A percentile compares a stretch with the other conserved stretches of the same genome.
Evolutionary conservation across 208 protist genomes (phyloP).

Genomic region (Crithidia brevicula): DNA sequence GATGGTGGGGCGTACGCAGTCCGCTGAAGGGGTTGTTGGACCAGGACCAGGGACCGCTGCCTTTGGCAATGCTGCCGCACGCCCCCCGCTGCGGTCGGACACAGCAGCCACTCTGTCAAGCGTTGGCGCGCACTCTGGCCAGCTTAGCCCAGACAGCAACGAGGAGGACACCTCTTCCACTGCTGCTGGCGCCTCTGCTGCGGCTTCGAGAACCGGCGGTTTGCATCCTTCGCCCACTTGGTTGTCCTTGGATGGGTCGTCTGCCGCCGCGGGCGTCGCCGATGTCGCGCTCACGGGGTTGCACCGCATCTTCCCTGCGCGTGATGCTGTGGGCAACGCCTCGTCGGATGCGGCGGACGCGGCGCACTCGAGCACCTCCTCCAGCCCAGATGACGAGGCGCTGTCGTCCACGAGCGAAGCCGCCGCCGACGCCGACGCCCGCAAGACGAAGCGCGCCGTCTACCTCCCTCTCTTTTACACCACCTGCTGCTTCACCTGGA

Average conservation of each 20-base stretch:
- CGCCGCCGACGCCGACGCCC: neutral
- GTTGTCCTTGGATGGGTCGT: neutral
- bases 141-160: slow-evolving; percentile 3
- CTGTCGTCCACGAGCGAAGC: slow-evolving; percentile 25
- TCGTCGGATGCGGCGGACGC: slow-evolving; percentile 18
- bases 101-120: neutral
- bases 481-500: slow-evolving; percentile 69
- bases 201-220: neutral
- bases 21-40: neutral
- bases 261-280: neutral
- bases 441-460: slow-evolving; percentile 24
- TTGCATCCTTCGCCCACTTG: neutral
- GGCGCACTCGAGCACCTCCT: slow-evolving; percentile 4
- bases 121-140: neutral
- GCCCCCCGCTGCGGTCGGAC: neutral
- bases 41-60: neutral
- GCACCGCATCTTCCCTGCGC: slow-evolving; percentile 14
- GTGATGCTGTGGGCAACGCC: slow-evolving; percentile 14
- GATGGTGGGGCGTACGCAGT: neutral
- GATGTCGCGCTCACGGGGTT: neutral
- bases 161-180: neutral
- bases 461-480: slow-evolving; percentile 41
- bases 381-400: slow-evolving; percentile 19
- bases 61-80: neutral
- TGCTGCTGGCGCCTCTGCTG: neutral